phyloP scores from a whole-genome alignment of 2,329 filamentous ascomycete genomes.

The Parastagonospora nodorum region DNA sequence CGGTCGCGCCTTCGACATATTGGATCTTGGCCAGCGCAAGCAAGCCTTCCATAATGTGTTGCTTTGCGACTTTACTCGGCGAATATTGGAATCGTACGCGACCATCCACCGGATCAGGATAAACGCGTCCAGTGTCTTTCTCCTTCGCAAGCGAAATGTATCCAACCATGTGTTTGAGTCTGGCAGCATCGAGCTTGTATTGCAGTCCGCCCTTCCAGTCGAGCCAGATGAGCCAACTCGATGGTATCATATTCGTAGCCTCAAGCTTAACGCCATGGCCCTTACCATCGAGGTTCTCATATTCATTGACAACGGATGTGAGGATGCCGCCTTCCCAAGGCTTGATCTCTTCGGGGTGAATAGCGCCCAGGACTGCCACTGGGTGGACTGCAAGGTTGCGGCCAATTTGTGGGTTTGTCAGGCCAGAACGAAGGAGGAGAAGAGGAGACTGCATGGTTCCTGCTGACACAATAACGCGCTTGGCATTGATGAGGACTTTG shows the following conservation, averaged over 20 bases:
- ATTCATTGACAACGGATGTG: slow-evolving; percentile 75
- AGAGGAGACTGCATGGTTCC: slow-evolving; percentile 80
- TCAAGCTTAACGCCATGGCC: slow-evolving; percentile 87
- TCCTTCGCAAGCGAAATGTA: slow-evolving; percentile 80
- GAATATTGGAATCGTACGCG: slow-evolving; percentile 71
- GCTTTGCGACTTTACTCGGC: slow-evolving; percentile 71
- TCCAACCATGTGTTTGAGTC: slow-evolving; percentile 69
- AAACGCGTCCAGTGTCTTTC: slow-evolving; percentile 74
- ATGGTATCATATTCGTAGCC: slow-evolving; percentile 74
- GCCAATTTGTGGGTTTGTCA: slow-evolving; percentile 82
- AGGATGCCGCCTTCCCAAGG: slow-evolving; percentile 73
- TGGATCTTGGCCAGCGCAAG: slow-evolving; percentile 75
- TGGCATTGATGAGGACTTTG: slow-evolving; percentile 74
- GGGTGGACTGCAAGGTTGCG: slow-evolving; percentile 84
- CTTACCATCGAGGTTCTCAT: slow-evolving; percentile 78
- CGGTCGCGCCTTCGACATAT: slow-evolving; percentile 77
- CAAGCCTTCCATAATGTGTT: slow-evolving; percentile 72
- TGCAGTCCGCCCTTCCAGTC: slow-evolving; percentile 72
- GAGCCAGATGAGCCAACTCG: slow-evolving; percentile 64
- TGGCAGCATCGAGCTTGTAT: slow-evolving; percentile 72
- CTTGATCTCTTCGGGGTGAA: slow-evolving; percentile 72
- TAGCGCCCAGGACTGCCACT: slow-evolving; percentile 59
- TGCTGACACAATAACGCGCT: slow-evolving; percentile 77
- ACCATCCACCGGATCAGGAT: slow-evolving; percentile 71
- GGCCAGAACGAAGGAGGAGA: slow-evolving; percentile 75